A percentile compares a stretch with the other conserved stretches of the same genome.
These are phyloP conservation scores for Trichoderma afroharzianum DNA, from an alignment of 2,329 filamentous ascomycete species.

Conservation along the genomic window DNA sequence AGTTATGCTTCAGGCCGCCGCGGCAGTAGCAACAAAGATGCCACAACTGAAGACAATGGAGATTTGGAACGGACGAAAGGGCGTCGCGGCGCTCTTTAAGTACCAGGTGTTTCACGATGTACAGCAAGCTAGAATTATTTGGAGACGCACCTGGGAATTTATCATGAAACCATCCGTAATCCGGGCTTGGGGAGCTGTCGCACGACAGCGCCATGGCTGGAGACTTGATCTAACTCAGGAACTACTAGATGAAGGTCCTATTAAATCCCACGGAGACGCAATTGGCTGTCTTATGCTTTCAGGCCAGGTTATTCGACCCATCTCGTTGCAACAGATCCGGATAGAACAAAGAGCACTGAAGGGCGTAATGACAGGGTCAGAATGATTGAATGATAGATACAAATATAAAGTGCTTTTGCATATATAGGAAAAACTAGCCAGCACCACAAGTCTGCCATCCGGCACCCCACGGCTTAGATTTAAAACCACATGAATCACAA, in stretches of 20 bases:
- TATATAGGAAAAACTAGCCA: neutral
- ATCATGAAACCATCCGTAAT: constrained; percentile 7
- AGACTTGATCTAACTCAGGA: constrained; percentile 15
- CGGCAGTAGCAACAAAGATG: constrained; percentile 27
- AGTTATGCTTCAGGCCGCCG: constrained; percentile 26
- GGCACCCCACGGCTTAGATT: too few species aligned
- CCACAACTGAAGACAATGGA: constrained; percentile 31
- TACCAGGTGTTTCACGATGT: constrained; percentile 16
- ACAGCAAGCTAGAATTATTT: constrained; percentile 19
- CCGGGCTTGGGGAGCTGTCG: constrained; percentile 23
- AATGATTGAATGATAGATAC: neutral
- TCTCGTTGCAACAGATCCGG: constrained; percentile 21
- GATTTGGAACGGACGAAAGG: constrained; percentile 31
- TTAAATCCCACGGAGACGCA: constrained; percentile 22
- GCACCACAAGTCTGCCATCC: too few species aligned
- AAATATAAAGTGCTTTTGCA: neutral
- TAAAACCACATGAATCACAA: too few species aligned
- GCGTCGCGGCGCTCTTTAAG: constrained; percentile 25
- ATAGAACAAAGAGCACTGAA: constrained; percentile 16
- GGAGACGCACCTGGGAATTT: constrained; percentile 18
- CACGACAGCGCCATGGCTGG: neutral
- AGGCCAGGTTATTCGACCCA: constrained; percentile 14
- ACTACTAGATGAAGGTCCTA: constrained; percentile 10
- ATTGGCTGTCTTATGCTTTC: constrained; percentile 21
- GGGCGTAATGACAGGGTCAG: neutral